A percentile compares a stretch with the other conserved stretches of the same genome.
Conservation (phyloP, 73 alveolate genomes). For the Symbiodinium pilosum region DNA sequence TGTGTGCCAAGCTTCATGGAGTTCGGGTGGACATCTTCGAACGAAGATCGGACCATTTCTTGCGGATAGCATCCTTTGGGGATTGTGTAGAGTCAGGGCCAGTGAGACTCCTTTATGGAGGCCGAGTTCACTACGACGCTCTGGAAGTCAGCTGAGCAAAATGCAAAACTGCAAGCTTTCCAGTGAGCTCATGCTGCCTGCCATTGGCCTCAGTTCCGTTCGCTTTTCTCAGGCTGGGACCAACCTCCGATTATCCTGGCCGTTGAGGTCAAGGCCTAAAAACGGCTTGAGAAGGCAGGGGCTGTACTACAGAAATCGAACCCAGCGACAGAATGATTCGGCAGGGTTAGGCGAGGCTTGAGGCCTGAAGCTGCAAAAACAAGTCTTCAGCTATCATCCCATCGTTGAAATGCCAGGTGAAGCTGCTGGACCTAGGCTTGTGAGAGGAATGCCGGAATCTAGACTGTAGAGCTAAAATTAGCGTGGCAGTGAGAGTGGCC, state of each 20-base stretch:
- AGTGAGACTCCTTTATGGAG: conserved; percentile 81
- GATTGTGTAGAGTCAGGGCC: conserved; percentile 15
- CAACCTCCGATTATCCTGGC: not conserved
- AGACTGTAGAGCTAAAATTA: too few species aligned
- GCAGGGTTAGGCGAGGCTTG: too few species aligned
- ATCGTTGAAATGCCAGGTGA: too few species aligned
- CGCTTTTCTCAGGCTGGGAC: conserved; percentile 22
- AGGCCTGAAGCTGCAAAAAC: too few species aligned
- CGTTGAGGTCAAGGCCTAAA: conserved; percentile 2
- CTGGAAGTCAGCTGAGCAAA: conserved; percentile 32
- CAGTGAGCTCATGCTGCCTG: not conserved
- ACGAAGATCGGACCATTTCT: conserved; percentile 63
- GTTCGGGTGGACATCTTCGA: conserved; percentile 73
- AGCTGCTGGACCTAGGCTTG: too few species aligned
- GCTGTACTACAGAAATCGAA: too few species aligned
- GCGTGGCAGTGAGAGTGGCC: too few species aligned
- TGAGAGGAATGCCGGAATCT: too few species aligned
- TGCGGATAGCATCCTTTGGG: conserved; percentile 71
- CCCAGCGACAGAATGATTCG: too few species aligned
- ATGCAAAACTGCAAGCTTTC: not conserved
- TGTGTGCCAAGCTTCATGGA: conserved; percentile 68
- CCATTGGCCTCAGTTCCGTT: too few species aligned
- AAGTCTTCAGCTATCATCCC: too few species aligned
- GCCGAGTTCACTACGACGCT: conserved; percentile 88
- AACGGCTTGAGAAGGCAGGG: too few species aligned